Evolutionary conservation across 2,329 filamentous ascomycete genomes (phyloP), one percentile per base, ranked within the genome.

Genomic region (Curvularia spicifera): DNA sequence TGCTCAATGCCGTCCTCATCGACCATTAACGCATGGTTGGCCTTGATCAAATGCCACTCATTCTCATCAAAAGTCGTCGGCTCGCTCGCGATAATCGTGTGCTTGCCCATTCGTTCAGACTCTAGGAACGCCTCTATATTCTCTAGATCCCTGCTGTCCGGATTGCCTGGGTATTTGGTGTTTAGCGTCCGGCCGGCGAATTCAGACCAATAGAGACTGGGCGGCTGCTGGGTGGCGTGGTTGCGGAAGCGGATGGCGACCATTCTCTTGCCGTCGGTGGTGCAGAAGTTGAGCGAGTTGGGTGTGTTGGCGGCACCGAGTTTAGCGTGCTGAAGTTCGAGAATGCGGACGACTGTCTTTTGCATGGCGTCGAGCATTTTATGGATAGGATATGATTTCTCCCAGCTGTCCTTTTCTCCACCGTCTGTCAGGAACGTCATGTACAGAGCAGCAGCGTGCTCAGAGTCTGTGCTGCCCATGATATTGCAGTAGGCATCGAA

Each of bases 71-170:
- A 85, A 8, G 83, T 85, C 26, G 79, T 83, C 12, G 83, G 83
- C 71, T 85, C 83, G 62, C 79, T 82, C 12, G 83, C 81, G 35
- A 85, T 76, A 61, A 84, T 84, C 35, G 83, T 78, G 70, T 85
- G 83, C 43, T 76, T 78, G 2, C 82, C 83, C 67, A 81, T 79
- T 26, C 80, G 77, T 51, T 78, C 75, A 3, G 72, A 72, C 18
- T 74, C 71, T 1, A 72, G 75, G 45, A 71, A 73, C 2, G 71
- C 71, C 35, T 74, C 64, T 10, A 74, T 66, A 44, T 78, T 77
- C 9, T 69, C 65, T 4, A 73, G 60, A 4, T 78, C 68, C 4
- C 59, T 63, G 4, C 77, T 77, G 56, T 83, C 79, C 2, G 82
- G 78, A 53, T 81, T 68, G 45, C 81, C 82, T 0, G 81, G 81